Evolutionary conservation across 306 rosid genomes (phyloP), one percentile per base, ranked within the genome.

Genomic region (Acacia crassicarpa): DNA sequence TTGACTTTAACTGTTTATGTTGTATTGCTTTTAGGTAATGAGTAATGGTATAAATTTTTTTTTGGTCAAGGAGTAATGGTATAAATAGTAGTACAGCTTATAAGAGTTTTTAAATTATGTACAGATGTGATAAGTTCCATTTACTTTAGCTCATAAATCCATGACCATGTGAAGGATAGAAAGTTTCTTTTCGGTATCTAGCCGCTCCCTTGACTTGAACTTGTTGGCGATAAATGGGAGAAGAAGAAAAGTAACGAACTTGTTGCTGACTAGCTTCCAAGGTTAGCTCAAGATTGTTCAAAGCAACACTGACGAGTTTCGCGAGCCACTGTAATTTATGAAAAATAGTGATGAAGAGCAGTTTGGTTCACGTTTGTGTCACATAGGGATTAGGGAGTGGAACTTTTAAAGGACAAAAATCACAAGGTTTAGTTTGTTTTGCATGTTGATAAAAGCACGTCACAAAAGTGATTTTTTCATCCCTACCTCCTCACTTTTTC

Each of bases 401-500:
- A 46, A 56, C n/a, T 62, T 77, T 59, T 76, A 72, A 77, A 44
- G 65, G 63, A 33, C 48, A 78, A 38, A 27, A 49, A 72, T 80
- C 65, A 49, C 32, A 53, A 53, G 70, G 74, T 73, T 79, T 65
- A 38, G 75, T 78, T 68, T 71, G 56, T 72, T 59, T 41, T 83
- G 86, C 83, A 85, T 80, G 87, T 83, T 11, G 15, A 43, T 10
- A 16, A 48, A 72, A 68, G 81, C 83, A 88, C 76, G 91, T 86
- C 74, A 81, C 76, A 58, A 30, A 44, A 71, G 56, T 84, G 61
- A 16, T 74, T 44, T 67, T 81, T 67, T 76, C 54, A 23, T 14
- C 58, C 8, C 58, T 27, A n/a, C 3, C 53, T n/a, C 79, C 83
- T 73, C 65, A 77, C 86, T 81, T 88, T 85, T 86, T 76, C 77